Evolutionary conservation across 345 rosid species (phyloP).

Genomic region (Ceriops tagal): DNA sequence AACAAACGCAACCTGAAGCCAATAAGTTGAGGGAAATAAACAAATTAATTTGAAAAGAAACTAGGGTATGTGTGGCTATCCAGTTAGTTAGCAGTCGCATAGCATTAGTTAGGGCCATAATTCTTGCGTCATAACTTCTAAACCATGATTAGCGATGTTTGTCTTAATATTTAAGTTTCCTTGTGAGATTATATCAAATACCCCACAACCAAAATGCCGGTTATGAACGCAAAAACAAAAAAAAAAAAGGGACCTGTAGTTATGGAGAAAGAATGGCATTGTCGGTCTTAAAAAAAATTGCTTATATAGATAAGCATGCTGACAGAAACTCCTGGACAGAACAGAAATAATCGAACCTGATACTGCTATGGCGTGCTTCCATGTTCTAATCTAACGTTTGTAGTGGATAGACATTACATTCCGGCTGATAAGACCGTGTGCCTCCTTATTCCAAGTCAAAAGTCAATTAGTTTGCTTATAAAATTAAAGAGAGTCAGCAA

Average conservation of each 20-base stretch:
- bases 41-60: too few relatives aligned
- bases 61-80: too few relatives aligned
- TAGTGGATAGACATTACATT: conserved; percentile 17
- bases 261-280: neutral
- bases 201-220: neutral
- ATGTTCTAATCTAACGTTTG: neutral
- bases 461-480: too few relatives aligned
- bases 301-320: neutral
- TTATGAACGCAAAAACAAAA: neutral
- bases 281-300: conserved; percentile 13
- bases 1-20: too few relatives aligned
- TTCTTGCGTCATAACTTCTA: neutral
- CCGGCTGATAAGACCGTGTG: conserved; percentile 7
- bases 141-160: neutral
- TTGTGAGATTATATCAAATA: neutral
- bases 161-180: neutral
- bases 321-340: neutral
- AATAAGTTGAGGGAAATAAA: too few relatives aligned
- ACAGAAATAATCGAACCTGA: neutral
- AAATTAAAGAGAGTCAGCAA: too few relatives aligned
- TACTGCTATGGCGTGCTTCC: neutral
- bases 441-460: conserved; percentile 7
- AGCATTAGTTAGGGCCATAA: neutral
- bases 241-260: neutral
- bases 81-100: too few relatives aligned